Base-by-base conservation (phyloP, 2,329 filamentous ascomycete species). In the Aspergillus cejpii region DNA sequence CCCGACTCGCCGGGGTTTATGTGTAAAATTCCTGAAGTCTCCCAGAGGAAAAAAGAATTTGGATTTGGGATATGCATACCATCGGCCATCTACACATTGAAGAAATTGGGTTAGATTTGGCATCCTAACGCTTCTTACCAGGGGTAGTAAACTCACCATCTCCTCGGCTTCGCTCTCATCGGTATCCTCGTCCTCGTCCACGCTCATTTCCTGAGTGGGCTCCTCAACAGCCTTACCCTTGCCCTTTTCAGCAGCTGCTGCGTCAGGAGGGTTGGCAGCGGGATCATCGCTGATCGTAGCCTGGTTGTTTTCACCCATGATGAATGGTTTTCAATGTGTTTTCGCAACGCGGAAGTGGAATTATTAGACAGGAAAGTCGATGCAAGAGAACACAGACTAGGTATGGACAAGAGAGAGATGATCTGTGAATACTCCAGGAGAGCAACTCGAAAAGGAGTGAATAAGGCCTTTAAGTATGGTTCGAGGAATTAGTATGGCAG, bases 201-300 rank as follows among this genome's bases (percentile, higher is more conserved):
- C 85, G 62, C 76, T 76, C 61, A 80, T 71, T 57, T 85, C 80
- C 54, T 81, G 72, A 33, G 68, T 67, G 43, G 68, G 67, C 26
- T 73, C 64, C 39, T 80, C 78, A 31, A 72, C 64, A 31, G 79
- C 83, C 76, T 95, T 95, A 74, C 88, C 59, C 77, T 95, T 95
- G 70, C 87, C 87, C 78, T 94, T 94, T 67, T 75, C 72, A 60
- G 80, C 75, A 50, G 73, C 64, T 50, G 63, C 55, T 23, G 58
- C 60, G 44, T 63, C 61, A 45, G 61, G 50, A 37, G 59, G 52
- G 52, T 59, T 57, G 45, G 67, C 62, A 51, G 73, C 66, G 51
- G 77, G 62, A 53, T 66, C 57, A 47, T 58, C 57, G 55, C 51
- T 55, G n/a, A 58, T 50, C 33, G 57, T 50, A 37, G 52, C 44